Conservation (phyloP, 75 land plant genomes). For the Isoetes taiwanensis region DNA sequence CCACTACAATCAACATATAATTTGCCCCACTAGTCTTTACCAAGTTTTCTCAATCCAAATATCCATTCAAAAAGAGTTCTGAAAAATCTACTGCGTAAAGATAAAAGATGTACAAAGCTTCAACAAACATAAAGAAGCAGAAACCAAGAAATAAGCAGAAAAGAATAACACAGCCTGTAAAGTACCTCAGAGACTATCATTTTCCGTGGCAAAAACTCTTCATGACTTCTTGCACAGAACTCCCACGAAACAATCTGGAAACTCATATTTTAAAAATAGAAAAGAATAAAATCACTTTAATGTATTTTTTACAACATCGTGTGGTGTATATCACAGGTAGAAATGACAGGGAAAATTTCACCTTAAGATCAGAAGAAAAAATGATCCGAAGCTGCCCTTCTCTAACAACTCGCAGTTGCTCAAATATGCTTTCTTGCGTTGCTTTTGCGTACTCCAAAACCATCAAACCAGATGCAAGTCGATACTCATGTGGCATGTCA, state of each 20-base stretch:
- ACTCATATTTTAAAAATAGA: background rate
- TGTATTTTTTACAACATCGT: background rate
- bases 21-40: too few species aligned
- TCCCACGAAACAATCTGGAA: slow-evolving; percentile 78
- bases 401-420: slow-evolving; percentile 78
- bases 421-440: slow-evolving; percentile 82
- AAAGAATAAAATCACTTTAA: background rate
- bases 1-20: too few species aligned
- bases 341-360: slow-evolving; percentile 4
- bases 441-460: slow-evolving; percentile 77
- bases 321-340: background rate
- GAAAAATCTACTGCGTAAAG: too few species aligned
- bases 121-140: background rate
- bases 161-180: background rate
- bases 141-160: background rate
- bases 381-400: slow-evolving; percentile 73
- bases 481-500: slow-evolving; percentile 55
- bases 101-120: background rate
- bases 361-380: slow-evolving; percentile 77
- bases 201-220: slow-evolving; percentile 74
- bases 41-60: too few species aligned
- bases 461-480: slow-evolving; percentile 50
- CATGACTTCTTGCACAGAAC: slow-evolving; percentile 86
- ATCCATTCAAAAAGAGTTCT: too few species aligned
- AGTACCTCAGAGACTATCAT: slow-evolving; percentile 68